Conservation (phyloP, 306 rosid genomes). For the Glycyrrhiza uralensis region DNA sequence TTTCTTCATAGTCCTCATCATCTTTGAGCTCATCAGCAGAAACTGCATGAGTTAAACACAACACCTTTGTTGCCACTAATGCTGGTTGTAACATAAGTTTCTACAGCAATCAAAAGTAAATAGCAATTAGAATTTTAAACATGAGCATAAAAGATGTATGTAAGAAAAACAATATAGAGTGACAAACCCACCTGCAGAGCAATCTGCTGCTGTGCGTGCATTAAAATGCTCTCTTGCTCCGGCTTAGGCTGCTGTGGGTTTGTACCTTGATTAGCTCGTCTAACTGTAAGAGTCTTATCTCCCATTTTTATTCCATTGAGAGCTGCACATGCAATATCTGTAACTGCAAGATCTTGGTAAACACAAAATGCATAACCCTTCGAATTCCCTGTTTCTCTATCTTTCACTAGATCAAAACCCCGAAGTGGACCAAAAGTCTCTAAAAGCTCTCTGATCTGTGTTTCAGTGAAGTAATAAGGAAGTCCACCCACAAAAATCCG, state of each 20-base stretch:
- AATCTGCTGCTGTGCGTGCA: conserved; percentile 98
- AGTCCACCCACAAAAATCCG: conserved; percentile 99
- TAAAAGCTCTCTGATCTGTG: conserved; percentile 87
- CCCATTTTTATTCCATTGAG: conserved; percentile 99
- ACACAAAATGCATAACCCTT: conserved; percentile 99
- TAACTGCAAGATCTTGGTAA: conserved; percentile 96
- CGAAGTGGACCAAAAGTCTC: conserved; percentile 97
- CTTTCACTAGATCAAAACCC: conserved; percentile 97
- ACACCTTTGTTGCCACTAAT: conserved; percentile 71
- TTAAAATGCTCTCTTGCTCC: conserved; percentile 84
- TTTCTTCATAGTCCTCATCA: conserved; percentile 87
- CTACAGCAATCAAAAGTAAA: conserved; percentile 37
- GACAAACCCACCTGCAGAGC: conserved; percentile 72
- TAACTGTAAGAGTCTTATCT: conserved; percentile 93
- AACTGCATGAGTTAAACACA: conserved; percentile 83
- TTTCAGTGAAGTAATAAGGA: conserved; percentile 94
- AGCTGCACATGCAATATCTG: conserved; percentile 99
- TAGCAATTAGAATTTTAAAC: not conserved
- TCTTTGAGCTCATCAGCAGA: conserved; percentile 86
- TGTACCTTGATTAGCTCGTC: conserved; percentile 97
- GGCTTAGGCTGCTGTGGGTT: conserved; percentile 79
- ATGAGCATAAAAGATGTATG: not conserved
- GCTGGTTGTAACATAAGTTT: conserved; percentile 87
- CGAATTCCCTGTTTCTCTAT: conserved; percentile 96
- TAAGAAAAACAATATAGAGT: not conserved